Conservation (phyloP, 2,329 filamentous ascomycete species). For the Colletotrichum orbiculare region DNA sequence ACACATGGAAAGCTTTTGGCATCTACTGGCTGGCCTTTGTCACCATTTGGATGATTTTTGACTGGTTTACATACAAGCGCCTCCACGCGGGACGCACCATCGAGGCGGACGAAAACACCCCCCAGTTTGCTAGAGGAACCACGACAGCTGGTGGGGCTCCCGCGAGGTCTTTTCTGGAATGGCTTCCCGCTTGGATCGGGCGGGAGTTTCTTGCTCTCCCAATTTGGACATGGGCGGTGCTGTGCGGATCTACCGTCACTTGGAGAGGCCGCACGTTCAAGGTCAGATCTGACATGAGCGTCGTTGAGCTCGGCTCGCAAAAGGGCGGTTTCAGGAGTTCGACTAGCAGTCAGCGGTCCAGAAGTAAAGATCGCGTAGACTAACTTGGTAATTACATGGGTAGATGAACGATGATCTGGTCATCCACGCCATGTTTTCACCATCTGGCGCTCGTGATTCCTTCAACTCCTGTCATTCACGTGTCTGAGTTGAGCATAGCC, state of each 20-base stretch:
- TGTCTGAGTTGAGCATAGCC: too few species aligned
- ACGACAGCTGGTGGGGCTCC: conserved; percentile 50
- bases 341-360: conserved; percentile 6
- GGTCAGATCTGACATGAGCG: conserved; percentile 86
- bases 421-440: too few species aligned
- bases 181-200: conserved; percentile 85
- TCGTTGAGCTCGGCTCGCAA: conserved; percentile 57
- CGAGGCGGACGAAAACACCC: conserved; percentile 77
- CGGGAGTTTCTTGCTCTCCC: conserved; percentile 86
- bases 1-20: conserved; percentile 75
- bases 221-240: conserved; percentile 90
- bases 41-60: conserved; percentile 76
- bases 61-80: conserved; percentile 78
- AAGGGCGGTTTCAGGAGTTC: not conserved
- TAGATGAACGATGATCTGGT: not conserved
- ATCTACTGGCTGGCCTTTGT: conserved; percentile 75
- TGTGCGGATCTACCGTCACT: conserved; percentile 85
- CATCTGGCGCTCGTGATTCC: too few species aligned
- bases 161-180: conserved; percentile 72
- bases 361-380: conserved; percentile 35
- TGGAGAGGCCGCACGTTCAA: conserved; percentile 89
- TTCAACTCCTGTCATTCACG: too few species aligned
- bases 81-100: conserved; percentile 80
- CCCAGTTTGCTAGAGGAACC: conserved; percentile 73
- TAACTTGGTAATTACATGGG: not conserved